Base-by-base conservation (phyloP, 2,329 filamentous ascomycete species). In the Penicillium thymicola region DNA sequence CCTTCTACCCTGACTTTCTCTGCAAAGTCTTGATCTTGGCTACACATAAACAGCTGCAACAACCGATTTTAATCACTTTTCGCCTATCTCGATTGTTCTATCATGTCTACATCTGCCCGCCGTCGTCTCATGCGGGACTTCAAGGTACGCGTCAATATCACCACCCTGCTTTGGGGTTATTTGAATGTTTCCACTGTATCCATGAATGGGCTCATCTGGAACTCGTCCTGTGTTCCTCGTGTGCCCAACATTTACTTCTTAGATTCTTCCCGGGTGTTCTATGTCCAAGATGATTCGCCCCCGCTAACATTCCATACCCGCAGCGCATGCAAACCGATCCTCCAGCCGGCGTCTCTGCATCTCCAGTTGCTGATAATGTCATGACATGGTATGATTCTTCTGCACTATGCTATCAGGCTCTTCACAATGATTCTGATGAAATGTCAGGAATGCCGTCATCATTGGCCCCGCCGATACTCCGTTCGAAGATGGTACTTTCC, bases 321-420 rank as follows among this genome's bases (percentile, higher is more conserved):
- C 72, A 96, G 92, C 92, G 94, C 77, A 99, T 99, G 93, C 94
- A 99, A 80, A 97, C 93, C 44, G 94, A 99, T 72, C 94, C 94
- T 74, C 94, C 94, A 10, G 93, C 93, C 50, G 94, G 94, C 57
- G 93, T 99, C 51, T 97, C 93, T 63, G 94, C 94, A 16, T 97
- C 92, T 51, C 94, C 94, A 7, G 89, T 97, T 45, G 91, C 93
- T 23, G 71, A 75, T 54, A 75, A 75, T 70, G 72, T 75, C 16
- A 75, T 75, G 72, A 74, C 72, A 18, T 75, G 71, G 72, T 74
- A 67, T 27, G 65, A 36, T 32, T 27, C 4, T 25, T 14, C 23
- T 2, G 2, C 21, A 9, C 11, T n/a, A 30, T 44, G 8, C 9
- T n/a, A 44, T 21, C 1, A 16, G 14, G 10, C 27, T 51, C 14